Base-by-base conservation (phyloP, 164 flowering plant species). In the Annona squamosa region DNA sequence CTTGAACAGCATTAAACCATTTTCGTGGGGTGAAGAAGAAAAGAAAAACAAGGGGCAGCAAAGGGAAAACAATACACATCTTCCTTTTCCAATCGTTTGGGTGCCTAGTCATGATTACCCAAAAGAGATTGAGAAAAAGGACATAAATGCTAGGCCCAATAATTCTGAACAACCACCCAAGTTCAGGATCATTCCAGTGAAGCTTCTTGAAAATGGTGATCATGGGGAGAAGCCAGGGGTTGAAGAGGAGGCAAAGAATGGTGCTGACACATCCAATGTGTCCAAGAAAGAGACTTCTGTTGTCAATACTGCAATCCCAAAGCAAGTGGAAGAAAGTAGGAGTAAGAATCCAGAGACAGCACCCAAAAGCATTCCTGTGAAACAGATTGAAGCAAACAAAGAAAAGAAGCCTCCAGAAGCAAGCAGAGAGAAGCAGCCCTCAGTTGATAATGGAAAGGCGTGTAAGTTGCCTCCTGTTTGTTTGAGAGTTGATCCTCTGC, bases 391-490 rank as follows among this genome's bases (percentile, higher is more conserved):
- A 45, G 80, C 70, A 5, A 71, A 26, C 62, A 66, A 16, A 47
- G 63, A 18, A 16, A 75, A 63, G 52, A 74, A 78, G 47, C 46
- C 72, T 3, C 64, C 84, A 44, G 75, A 71, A 26, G 48, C 37
- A 10, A 48, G 68, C 7, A 66, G 19, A 2, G 79, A 70, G 63
- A 77, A 65, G 37, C 48, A 76, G 45, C 74, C 88, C 4, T 45
- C 84, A 5, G 83, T 89, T 69, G 79, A 86, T 4, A 26, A 26
- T 26, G 75, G 75, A 2, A 90, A 86, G 68, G 48, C 79, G 26
- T 76, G 90, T 2, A 86, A 86, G 76, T 70, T 91, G 26, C 89
- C 96, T 70, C 94, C 94, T 66, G 86, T 92, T 71, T 89, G 96
- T 71, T 76, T 92, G 66, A 83, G 96, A 72, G 85, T 91, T 57